Conservation (phyloP, 768 basidiomycete species). For the Auriscalpium vulgare region DNA sequence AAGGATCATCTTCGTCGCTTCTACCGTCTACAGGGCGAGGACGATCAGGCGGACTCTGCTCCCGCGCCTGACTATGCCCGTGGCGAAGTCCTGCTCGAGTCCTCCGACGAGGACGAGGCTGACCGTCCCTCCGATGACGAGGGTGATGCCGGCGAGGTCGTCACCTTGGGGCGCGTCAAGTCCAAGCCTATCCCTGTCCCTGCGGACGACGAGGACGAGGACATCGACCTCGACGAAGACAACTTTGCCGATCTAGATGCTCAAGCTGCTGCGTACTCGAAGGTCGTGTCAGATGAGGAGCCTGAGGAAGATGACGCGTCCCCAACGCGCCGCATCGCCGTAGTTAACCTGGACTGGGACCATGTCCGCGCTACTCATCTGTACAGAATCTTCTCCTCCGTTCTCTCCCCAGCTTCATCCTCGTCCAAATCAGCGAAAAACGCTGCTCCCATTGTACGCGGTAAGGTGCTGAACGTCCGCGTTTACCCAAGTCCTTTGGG, state of each 20-base stretch:
- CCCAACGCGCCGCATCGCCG: conserved; percentile 66
- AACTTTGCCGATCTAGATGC: conserved; percentile 65
- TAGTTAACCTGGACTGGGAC: conserved; percentile 98
- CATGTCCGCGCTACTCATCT: conserved; percentile 84
- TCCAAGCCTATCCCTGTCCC: conserved; percentile 33
- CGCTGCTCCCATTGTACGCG: conserved; percentile 36
- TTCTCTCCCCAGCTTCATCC: conserved; percentile 55
- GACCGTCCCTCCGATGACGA: conserved; percentile 29
- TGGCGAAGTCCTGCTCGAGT: conserved; percentile 80
- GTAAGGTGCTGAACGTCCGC: conserved; percentile 66
- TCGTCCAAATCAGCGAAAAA: conserved; percentile 18
- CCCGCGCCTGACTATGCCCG: conserved; percentile 74
- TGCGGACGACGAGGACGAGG: conserved; percentile 35
- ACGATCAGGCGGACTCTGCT: conserved; percentile 29
- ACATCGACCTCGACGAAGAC: conserved; percentile 78
- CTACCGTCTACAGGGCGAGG: conserved; percentile 56
- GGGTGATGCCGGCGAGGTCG: conserved; percentile 38
- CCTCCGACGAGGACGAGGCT: conserved; percentile 70
- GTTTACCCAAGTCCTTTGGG: conserved; percentile 92
- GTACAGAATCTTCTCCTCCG: conserved; percentile 87
- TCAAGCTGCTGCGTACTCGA: conserved; percentile 56
- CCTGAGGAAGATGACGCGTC: conserved; percentile 35
- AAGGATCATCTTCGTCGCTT: conserved; percentile 71
- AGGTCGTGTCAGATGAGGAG: conserved; percentile 32
- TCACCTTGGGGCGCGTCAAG: conserved; percentile 42